These are phyloP conservation scores for Saprolegnia diclina DNA, from an alignment of 352 stramenopile genomes.

Conservation along the genomic window DNA sequence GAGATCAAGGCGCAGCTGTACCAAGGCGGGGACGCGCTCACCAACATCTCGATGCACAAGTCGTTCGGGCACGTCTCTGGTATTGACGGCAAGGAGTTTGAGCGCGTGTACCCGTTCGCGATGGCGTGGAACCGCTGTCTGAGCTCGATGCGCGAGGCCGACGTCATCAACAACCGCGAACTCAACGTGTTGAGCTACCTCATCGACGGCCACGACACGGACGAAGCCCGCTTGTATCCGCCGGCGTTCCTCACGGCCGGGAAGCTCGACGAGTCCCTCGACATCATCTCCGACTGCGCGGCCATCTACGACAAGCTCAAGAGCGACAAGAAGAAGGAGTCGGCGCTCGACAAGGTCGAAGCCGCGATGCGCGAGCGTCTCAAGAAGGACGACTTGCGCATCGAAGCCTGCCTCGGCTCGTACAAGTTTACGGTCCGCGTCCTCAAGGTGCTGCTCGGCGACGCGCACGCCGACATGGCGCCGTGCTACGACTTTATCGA, in stretches of 20 bases:
- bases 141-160: constrained; percentile 64
- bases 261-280: constrained; percentile 82
- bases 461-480: constrained; percentile 73
- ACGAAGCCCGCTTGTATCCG: constrained; percentile 73
- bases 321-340: constrained; percentile 85
- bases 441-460: constrained; percentile 64
- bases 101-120: constrained; percentile 79
- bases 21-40: constrained; percentile 25
- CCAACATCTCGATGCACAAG: constrained; percentile 24
- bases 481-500: constrained; percentile 85
- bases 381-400: constrained; percentile 77
- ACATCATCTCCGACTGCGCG: constrained; percentile 77
- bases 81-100: constrained; percentile 72
- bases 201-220: constrained; percentile 62
- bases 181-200: constrained; percentile 82
- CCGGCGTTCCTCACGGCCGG: constrained; percentile 81
- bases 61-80: constrained; percentile 70
- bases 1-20: constrained; percentile 84
- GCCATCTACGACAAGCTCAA: constrained; percentile 77
- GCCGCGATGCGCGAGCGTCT: constrained; percentile 80
- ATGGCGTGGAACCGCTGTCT: constrained; percentile 85
- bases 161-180: constrained; percentile 80
- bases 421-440: constrained; percentile 85
- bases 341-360: constrained; percentile 81
- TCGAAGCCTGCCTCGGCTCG: constrained; percentile 73